Percentiles rank a stretch among this genome's conserved stretches.
Evolutionary conservation across 2,329 filamentous ascomycete genomes (phyloP).

Genomic region (Zasmidium cellare): DNA sequence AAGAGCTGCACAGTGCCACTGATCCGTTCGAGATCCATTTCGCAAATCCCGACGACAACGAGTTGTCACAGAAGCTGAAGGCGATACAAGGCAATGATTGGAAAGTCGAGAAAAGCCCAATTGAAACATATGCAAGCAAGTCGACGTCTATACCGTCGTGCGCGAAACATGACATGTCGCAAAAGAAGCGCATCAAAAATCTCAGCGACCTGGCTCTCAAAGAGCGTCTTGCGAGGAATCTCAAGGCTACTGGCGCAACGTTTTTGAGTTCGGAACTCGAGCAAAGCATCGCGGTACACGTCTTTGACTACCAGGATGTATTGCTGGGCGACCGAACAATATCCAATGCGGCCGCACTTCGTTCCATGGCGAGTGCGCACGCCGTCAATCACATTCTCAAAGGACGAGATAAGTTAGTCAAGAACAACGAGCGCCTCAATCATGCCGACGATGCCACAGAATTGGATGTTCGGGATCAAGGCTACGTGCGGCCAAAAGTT

Average conservation of each 20-base stretch:
- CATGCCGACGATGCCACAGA: conserved; percentile 55
- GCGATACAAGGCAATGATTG: conserved; percentile 51
- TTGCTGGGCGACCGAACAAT: conserved; percentile 72
- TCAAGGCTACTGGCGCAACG: conserved; percentile 40
- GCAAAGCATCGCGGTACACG: conserved; percentile 64
- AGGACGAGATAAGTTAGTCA: conserved; percentile 86
- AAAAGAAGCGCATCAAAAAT: conserved; percentile 1
- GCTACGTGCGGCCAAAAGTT: conserved; percentile 91
- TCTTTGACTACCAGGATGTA: conserved; percentile 82
- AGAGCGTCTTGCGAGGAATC: conserved; percentile 63
- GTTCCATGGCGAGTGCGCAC: conserved; percentile 76
- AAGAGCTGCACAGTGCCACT: conserved; percentile 41
- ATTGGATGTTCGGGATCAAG: conserved; percentile 83
- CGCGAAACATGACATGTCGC: conserved; percentile 6
- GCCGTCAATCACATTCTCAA: conserved; percentile 91
- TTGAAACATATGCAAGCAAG: conserved; percentile 16
- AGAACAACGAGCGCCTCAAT: conserved; percentile 80
- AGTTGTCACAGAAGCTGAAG: conserved; percentile 55
- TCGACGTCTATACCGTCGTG: conserved; percentile 21
- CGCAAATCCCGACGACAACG: conserved; percentile 63
- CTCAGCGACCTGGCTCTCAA: conserved; percentile 62
- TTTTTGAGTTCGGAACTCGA: conserved; percentile 56
- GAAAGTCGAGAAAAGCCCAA: conserved; percentile 33
- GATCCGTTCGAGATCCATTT: conserved; percentile 84
- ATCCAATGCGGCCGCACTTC: conserved; percentile 66